phyloP scores from a whole-genome alignment of 257 asterid species.

The Perilla frutescens region DNA sequence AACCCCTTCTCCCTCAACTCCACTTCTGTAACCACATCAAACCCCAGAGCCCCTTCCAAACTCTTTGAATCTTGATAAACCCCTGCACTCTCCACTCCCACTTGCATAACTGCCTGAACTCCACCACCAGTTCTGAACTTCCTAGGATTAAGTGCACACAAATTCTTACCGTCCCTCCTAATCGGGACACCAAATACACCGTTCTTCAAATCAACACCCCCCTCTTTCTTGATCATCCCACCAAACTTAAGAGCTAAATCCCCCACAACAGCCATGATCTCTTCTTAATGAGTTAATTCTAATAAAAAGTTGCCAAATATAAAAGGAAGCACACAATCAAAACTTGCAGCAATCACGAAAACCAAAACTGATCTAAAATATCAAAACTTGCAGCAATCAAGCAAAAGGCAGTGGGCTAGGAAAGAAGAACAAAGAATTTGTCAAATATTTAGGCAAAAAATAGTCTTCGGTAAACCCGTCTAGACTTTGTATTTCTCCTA shows the following conservation, averaged over 20 bases:
- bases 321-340: not conserved
- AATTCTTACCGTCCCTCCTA: constrained; percentile 24
- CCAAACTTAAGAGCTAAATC: constrained; percentile 50
- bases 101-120: constrained; percentile 58
- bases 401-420: not conserved
- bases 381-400: constrained; percentile 6
- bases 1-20: constrained; percentile 78
- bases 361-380: not conserved
- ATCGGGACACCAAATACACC: constrained; percentile 46
- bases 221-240: constrained; percentile 41
- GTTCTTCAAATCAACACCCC: constrained; percentile 38
- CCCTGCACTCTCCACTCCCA: constrained; percentile 51
- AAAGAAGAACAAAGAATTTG: not conserved
- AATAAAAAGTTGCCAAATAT: not conserved
- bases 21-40: constrained; percentile 73
- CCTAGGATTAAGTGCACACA: constrained; percentile 31
- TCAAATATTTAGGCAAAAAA: constrained; percentile 7
- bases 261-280: constrained; percentile 61
- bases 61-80: constrained; percentile 36
- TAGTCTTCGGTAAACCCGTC: constrained; percentile 51
- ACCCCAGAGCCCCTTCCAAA: constrained; percentile 46
- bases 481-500: constrained; percentile 29
- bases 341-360: not conserved
- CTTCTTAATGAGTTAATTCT: not conserved
- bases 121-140: constrained; percentile 40